Conservation (phyloP, 192 early-diverging fungal genomes). For the Fimicolochytrium jonesii region DNA sequence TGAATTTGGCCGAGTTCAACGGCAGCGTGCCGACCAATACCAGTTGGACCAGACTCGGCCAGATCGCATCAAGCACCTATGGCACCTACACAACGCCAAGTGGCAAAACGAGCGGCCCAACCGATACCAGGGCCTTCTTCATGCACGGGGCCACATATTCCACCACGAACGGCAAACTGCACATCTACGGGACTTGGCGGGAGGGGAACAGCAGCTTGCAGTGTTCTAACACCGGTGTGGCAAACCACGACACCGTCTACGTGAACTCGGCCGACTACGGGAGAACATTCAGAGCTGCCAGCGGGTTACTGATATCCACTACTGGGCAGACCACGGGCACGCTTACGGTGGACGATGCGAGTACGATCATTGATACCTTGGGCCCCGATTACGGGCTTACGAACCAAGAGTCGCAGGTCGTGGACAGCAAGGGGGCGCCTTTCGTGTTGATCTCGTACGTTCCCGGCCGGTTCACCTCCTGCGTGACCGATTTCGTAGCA, state of each 20-base stretch:
- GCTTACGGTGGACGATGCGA: background rate
- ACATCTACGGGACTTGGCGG: background rate
- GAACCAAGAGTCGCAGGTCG: background rate
- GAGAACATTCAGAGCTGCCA: background rate
- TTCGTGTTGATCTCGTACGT: background rate
- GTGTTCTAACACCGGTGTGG: background rate
- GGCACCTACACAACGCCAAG: background rate
- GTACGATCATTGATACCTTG: background rate
- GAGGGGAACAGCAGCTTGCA: background rate
- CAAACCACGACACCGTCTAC: background rate
- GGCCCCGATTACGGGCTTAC: background rate
- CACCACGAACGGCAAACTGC: background rate
- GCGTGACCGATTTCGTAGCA: background rate
- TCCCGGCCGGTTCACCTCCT: background rate
- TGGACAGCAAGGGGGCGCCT: background rate
- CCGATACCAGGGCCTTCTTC: background rate
- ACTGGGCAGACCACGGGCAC: background rate
- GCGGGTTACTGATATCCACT: background rate
- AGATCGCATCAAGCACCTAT: background rate
- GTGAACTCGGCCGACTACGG: background rate
- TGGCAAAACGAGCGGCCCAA: background rate
- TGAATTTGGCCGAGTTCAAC: background rate
- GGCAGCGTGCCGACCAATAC: too few species aligned
- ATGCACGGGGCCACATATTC: background rate
- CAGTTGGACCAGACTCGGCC: background rate